Base-by-base conservation (phyloP, 768 basidiomycete species). In the Melanogaster broomeanus region DNA sequence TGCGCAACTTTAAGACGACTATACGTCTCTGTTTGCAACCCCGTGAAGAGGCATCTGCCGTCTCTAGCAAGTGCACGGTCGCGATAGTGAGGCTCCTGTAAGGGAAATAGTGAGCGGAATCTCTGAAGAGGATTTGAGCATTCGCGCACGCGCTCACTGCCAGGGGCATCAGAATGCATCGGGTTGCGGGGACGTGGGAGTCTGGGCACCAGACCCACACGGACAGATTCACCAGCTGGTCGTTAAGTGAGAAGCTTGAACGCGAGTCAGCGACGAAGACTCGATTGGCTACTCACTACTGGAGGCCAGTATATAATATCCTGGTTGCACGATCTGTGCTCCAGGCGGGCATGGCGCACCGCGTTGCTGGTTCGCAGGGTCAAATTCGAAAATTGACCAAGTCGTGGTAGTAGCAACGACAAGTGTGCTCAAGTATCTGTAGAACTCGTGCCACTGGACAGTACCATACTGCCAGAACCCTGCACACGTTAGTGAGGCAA, bases 1-100 rank as follows among this genome's bases (percentile, higher is more conserved):
- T 45, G 50, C 9, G 22, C 35, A 22, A 16, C 42, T 28, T 27
- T 51, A n/a, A 51, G 43, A 28, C 44, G 44, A 52, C 30, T 34
- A 9, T 43, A 43, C 18, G 42, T 43, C 25, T 43, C 25, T 27
- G 42, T 25, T 43, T 30, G 42, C 42, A 43, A n/a, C 12, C 42
- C 27, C 2, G 42, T 43, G 24, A 43, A 16, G 42, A 42, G 42
- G 42, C 42, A 42, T 25, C 25, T 42, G 27, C 42, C 42, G 12
- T 42, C 42, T 24, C 42, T 22, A 25, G 42, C 42, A 24, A 13
- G 42, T 27, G 12, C 42, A 43, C 42, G 42, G 2, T 16, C 30
- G 42, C 10, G 12, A 31, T 43, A 43, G 18, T 42, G 42, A 42
- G 42, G 12, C 25, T 42, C 42, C 42, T 42, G 13, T 42, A 24